Evolutionary conservation across 2,329 filamentous ascomycete genomes (phyloP).

Genomic region (Setomelanomma holmii): DNA sequence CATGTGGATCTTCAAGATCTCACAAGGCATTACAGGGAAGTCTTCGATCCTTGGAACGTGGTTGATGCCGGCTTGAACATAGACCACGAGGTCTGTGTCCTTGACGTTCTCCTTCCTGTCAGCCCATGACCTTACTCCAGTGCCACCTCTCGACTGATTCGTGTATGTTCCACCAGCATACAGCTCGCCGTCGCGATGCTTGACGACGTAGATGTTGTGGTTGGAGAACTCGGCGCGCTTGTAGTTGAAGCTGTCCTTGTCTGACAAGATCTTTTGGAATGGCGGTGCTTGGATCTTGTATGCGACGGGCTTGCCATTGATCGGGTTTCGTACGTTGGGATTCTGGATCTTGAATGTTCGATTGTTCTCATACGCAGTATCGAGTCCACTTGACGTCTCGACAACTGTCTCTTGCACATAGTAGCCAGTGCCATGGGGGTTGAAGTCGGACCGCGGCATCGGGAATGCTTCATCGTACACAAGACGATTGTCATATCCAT

Average conservation of each 20-base stretch:
- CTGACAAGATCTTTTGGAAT: slow-evolving; percentile 60
- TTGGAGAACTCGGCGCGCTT: slow-evolving; percentile 66
- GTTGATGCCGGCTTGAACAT: slow-evolving; percentile 65
- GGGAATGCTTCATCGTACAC: slow-evolving; percentile 63
- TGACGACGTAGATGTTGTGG: slow-evolving; percentile 65
- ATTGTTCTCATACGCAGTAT: slow-evolving; percentile 55
- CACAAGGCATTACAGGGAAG: slow-evolving; percentile 65
- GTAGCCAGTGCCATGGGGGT: slow-evolving; percentile 63
- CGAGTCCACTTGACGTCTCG: slow-evolving; percentile 58
- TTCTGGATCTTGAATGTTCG: slow-evolving; percentile 60
- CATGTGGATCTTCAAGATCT: slow-evolving; percentile 64
- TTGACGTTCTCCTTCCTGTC: slow-evolving; percentile 61
- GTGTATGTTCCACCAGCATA: slow-evolving; percentile 67
- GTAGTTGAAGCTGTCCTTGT: slow-evolving; percentile 62
- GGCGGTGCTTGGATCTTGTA: slow-evolving; percentile 59
- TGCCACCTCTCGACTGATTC: slow-evolving; percentile 64
- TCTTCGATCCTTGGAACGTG: slow-evolving; percentile 64
- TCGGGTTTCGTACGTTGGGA: slow-evolving; percentile 51
- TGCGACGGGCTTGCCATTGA: slow-evolving; percentile 57
- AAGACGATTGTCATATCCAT: slow-evolving; percentile 55
- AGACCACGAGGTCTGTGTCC: slow-evolving; percentile 65
- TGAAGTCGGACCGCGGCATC: slow-evolving; percentile 64
- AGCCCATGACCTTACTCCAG: slow-evolving; percentile 58
- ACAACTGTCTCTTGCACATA: slow-evolving; percentile 56
- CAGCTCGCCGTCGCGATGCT: slow-evolving; percentile 65